Evolutionary conservation across 1,139 yeast genomes (phyloP).

Genomic region (Keqinozyma sinolaborantium): DNA sequence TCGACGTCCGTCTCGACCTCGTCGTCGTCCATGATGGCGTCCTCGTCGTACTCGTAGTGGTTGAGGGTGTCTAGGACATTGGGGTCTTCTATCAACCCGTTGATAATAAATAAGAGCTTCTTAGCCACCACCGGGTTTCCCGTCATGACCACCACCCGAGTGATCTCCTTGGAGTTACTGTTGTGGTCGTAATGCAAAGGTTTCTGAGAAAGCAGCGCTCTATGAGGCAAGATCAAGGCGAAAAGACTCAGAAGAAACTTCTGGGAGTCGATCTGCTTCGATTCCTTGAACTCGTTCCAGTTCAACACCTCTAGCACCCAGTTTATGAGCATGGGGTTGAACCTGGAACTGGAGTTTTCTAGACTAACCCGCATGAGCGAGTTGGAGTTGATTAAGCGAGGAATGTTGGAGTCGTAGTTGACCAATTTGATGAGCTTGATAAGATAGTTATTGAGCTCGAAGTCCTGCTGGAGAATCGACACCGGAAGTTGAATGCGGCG

Average conservation of each 20-base stretch:
- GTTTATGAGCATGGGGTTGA: constrained; percentile 30
- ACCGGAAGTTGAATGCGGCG: constrained; percentile 38
- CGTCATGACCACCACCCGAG: constrained; percentile 55
- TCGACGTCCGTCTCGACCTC: background rate
- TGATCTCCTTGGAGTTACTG: constrained; percentile 23
- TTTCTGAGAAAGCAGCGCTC: constrained; percentile 29
- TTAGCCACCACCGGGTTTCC: constrained; percentile 62
- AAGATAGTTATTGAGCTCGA: constrained; percentile 34
- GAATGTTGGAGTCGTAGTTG: constrained; percentile 40
- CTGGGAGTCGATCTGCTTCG: constrained; percentile 16
- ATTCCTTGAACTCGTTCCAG: constrained; percentile 64
- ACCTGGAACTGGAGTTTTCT: constrained; percentile 7
- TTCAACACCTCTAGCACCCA: constrained; percentile 58
- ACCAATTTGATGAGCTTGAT: constrained; percentile 35
- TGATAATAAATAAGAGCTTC: constrained; percentile 50
- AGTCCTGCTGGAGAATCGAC: constrained; percentile 37
- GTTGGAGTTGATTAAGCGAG: constrained; percentile 41
- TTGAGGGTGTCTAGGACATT: constrained; percentile 9
- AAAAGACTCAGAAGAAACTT: constrained; percentile 44
- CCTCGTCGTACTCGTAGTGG: constrained; percentile 1
- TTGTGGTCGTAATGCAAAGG: constrained; percentile 23
- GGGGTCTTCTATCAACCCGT: constrained; percentile 42
- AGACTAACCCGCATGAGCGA: constrained; percentile 24
- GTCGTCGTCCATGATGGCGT: constrained; percentile 4
- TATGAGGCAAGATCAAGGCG: constrained; percentile 39